Conservation (phyloP, 441 rosid species). For the Gossypium trilobum region DNA sequence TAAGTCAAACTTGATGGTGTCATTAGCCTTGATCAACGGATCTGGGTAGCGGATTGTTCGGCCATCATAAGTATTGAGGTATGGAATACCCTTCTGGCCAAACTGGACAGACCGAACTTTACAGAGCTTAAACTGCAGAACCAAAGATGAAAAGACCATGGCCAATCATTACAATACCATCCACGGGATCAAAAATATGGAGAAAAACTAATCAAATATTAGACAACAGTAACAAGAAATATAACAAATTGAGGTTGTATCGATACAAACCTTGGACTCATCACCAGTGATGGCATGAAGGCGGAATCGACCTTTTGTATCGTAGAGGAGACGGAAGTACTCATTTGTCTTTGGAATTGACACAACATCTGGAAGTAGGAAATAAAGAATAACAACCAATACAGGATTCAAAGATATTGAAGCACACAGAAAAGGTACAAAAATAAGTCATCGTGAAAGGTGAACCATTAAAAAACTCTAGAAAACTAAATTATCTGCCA, state of each 20-base stretch:
- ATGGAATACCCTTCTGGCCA: slow-evolving; percentile 66
- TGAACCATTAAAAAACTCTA: neutral
- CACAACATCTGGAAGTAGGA: slow-evolving; percentile 42
- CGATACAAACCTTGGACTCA: slow-evolving; percentile 46
- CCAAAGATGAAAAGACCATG: neutral
- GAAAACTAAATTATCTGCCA: neutral
- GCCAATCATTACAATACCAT: neutral
- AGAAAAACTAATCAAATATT: neutral
- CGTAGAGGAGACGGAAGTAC: slow-evolving; percentile 61
- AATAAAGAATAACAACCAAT: neutral
- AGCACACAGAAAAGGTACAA: neutral
- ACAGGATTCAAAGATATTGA: neutral
- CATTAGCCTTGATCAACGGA: slow-evolving; percentile 67
- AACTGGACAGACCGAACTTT: slow-evolving; percentile 53
- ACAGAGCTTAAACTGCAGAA: slow-evolving; percentile 58
- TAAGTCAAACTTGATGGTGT: slow-evolving; percentile 66
- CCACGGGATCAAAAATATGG: neutral
- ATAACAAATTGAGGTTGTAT: neutral
- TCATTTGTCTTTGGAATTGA: slow-evolving; percentile 69
- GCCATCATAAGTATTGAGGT: slow-evolving; percentile 67
- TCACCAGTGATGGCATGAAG: slow-evolving; percentile 58
- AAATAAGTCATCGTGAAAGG: neutral
- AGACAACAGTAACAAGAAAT: neutral
- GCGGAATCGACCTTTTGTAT: slow-evolving; percentile 70
- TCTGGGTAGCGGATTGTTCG: slow-evolving; percentile 67